These are phyloP conservation scores for Bretziella fagacearum DNA, from an alignment of 2,329 filamentous ascomycete species.

Conservation along the genomic window DNA sequence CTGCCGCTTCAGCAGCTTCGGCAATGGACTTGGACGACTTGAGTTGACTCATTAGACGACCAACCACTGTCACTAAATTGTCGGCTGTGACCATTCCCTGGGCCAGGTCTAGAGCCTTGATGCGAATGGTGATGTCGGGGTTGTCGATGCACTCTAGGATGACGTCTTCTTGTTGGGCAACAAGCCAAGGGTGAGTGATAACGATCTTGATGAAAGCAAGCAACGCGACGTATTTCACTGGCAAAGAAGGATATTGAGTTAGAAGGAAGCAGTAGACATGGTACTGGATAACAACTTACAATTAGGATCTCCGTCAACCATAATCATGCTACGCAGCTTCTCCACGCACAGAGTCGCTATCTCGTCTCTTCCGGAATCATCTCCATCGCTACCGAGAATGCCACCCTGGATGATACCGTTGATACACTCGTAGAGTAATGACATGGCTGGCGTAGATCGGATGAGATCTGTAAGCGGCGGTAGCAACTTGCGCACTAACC, in stretches of 20 bases:
- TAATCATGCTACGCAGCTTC: slow-evolving; percentile 86
- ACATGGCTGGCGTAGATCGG: slow-evolving; percentile 90
- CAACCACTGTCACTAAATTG: slow-evolving; percentile 68
- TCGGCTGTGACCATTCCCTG: slow-evolving; percentile 86
- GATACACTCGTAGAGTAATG: slow-evolving; percentile 94
- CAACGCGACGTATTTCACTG: slow-evolving; percentile 92
- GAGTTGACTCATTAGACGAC: slow-evolving; percentile 74
- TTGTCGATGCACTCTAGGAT: slow-evolving; percentile 95
- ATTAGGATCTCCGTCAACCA: slow-evolving; percentile 85
- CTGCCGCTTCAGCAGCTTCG: not conserved
- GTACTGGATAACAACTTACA: slow-evolving; percentile 37
- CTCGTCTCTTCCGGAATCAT: slow-evolving; percentile 68
- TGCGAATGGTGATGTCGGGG: slow-evolving; percentile 83
- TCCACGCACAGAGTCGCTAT: slow-evolving; percentile 83
- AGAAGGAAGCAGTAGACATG: not conserved
- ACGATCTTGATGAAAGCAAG: slow-evolving; percentile 94
- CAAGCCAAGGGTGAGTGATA: slow-evolving; percentile 67
- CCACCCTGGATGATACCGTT: slow-evolving; percentile 96
- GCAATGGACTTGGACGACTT: slow-evolving; percentile 33
- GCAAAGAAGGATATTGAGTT: slow-evolving; percentile 14
- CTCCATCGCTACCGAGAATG: slow-evolving; percentile 69
- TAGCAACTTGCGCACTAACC: slow-evolving; percentile 76
- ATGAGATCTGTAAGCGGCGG: slow-evolving; percentile 87
- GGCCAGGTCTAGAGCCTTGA: slow-evolving; percentile 79
- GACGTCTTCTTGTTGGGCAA: slow-evolving; percentile 85